phyloP scores from a whole-genome alignment of 2,329 filamentous ascomycete species.

The Diaporthe sp. region DNA sequence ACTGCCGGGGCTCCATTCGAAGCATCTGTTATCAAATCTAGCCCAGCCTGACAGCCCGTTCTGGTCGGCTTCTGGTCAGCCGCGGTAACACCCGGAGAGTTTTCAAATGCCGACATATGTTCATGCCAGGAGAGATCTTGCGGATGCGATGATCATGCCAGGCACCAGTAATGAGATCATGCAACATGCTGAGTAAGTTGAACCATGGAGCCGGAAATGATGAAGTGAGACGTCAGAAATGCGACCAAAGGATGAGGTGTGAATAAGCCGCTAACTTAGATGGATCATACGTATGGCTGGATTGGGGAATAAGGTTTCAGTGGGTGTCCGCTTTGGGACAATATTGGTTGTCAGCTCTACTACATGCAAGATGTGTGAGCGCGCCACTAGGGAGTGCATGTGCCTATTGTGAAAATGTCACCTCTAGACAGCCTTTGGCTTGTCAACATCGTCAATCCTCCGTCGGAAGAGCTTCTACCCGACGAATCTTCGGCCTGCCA shows the following conservation, averaged over 20 bases:
- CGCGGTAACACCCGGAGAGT: background rate
- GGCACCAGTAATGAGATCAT: conserved; percentile 1
- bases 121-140: background rate
- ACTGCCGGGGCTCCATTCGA: background rate
- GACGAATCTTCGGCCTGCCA: background rate
- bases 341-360: conserved; percentile 5
- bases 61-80: background rate
- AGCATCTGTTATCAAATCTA: background rate
- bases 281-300: background rate
- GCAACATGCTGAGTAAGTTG: conserved; percentile 18
- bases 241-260: background rate
- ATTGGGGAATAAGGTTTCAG: background rate
- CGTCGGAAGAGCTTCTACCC: too few species aligned
- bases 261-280: conserved; percentile 12
- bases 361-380: background rate
- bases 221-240: conserved; percentile 13
- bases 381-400: background rate
- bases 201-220: background rate
- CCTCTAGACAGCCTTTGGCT: background rate
- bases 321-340: background rate
- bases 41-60: background rate
- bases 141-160: background rate
- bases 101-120: conserved; percentile 2
- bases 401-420: background rate
- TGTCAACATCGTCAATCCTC: background rate